phyloP scores from a whole-genome alignment of 2,329 filamentous ascomycete species.

The Pseudogymnoascus destructans region DNA sequence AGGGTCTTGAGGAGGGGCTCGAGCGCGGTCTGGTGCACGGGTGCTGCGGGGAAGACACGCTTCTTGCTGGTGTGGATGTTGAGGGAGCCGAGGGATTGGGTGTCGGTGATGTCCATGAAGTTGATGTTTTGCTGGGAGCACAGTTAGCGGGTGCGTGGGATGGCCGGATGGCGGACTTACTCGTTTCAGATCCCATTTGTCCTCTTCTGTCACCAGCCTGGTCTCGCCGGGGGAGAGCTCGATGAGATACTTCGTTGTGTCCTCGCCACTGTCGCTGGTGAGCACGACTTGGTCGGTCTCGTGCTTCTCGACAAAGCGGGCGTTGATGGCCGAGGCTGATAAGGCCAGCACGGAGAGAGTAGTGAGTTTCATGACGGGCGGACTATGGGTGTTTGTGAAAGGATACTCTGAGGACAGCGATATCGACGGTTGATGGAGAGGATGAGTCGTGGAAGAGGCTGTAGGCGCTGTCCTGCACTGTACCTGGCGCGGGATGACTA shows the following conservation, averaged over 20 bases:
- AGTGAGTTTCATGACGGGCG: slow-evolving; percentile 37
- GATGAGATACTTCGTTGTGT: slow-evolving; percentile 53
- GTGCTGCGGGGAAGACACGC: slow-evolving; percentile 52
- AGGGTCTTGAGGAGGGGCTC: slow-evolving; percentile 54
- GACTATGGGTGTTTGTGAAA: neutral
- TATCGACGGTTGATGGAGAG: neutral
- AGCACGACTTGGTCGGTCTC: slow-evolving; percentile 40
- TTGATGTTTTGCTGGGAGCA: slow-evolving; percentile 59
- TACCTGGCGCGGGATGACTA: slow-evolving; percentile 6
- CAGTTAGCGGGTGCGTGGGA: slow-evolving; percentile 12
- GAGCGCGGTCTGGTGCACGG: slow-evolving; percentile 52
- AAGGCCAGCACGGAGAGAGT: slow-evolving; percentile 37
- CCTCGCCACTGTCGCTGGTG: slow-evolving; percentile 24
- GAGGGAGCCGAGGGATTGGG: slow-evolving; percentile 46
- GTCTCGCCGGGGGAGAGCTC: slow-evolving; percentile 76
- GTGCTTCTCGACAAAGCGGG: slow-evolving; percentile 41
- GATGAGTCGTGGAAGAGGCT: neutral
- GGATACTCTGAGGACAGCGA: neutral
- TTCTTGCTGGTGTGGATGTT: slow-evolving; percentile 30
- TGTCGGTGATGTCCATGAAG: slow-evolving; percentile 91
- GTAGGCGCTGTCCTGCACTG: neutral
- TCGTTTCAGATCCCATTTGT: slow-evolving; percentile 83
- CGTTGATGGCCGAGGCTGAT: slow-evolving; percentile 38
- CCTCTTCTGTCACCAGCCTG: slow-evolving; percentile 79
- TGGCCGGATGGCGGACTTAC: slow-evolving; percentile 36